Evolutionary conservation across 768 basidiomycete genomes (phyloP).

Genomic region (Boletus fagicola): DNA sequence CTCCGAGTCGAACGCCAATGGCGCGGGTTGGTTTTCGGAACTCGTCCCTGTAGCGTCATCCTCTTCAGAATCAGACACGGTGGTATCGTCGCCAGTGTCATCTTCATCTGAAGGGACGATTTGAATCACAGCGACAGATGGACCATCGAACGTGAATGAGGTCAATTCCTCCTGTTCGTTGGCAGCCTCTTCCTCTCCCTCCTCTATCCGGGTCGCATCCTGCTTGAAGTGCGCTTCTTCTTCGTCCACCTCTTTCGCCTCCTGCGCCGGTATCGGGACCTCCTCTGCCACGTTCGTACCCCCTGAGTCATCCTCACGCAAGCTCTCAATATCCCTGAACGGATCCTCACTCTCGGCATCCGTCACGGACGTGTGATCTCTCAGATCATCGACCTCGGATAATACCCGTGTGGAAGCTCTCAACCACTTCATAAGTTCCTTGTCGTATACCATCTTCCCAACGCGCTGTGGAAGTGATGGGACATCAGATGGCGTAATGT

Average conservation of each 20-base stretch:
- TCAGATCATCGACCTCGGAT: conserved; percentile 30
- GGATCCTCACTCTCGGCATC: conserved; percentile 76
- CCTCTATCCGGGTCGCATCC: conserved; percentile 44
- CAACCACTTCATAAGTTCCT: conserved; percentile 81
- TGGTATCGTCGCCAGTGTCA: conserved; percentile 40
- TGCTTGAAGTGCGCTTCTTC: conserved; percentile 17
- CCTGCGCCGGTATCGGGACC: conserved; percentile 7
- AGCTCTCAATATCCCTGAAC: conserved; percentile 87
- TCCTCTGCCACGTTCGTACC: conserved; percentile 16
- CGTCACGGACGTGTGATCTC: conserved; percentile 31
- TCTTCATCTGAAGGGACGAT: conserved; percentile 43
- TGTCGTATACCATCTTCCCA: conserved; percentile 88
- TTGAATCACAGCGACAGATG: conserved; percentile 50
- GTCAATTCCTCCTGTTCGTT: conserved; percentile 69
- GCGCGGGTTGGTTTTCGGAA: conserved; percentile 8
- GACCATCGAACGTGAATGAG: conserved; percentile 71
- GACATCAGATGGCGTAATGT: conserved; percentile 79
- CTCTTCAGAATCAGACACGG: conserved; percentile 37
- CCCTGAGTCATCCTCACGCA: conserved; percentile 59
- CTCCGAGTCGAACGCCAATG: conserved; percentile 31
- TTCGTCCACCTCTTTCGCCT: conserved; percentile 13
- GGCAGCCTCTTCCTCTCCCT: conserved; percentile 40
- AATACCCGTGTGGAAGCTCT: conserved; percentile 48
- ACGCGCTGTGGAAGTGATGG: conserved; percentile 72
- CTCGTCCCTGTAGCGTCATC: conserved; percentile 17